These are phyloP conservation scores for Eleusine coracana DNA, from an alignment of 176 grass and related monocot species.

Conservation along the genomic window DNA sequence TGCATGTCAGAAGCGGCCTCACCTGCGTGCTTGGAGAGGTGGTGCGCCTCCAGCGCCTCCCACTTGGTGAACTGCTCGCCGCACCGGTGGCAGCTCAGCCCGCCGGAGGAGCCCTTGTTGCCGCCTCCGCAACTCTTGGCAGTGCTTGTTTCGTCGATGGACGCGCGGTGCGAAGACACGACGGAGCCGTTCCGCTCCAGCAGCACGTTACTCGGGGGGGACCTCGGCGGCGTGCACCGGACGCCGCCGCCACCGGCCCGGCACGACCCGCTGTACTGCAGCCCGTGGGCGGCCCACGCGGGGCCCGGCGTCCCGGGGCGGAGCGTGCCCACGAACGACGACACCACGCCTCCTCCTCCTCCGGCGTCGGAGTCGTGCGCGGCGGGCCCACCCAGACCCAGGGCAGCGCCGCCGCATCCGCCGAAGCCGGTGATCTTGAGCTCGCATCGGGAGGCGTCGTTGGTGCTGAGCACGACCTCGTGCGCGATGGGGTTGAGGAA, in stretches of 20 bases:
- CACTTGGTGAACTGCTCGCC: conserved; percentile 73
- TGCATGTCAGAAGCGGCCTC: conserved; percentile 15
- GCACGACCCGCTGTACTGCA: conserved; percentile 56
- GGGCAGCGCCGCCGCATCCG: no score
- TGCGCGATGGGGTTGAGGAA: conserved; percentile 98
- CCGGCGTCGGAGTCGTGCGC: not conserved
- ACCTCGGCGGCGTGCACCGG: conserved; percentile 74
- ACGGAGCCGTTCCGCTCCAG: conserved; percentile 45
- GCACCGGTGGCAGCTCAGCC: conserved; percentile 68
- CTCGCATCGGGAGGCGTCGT: conserved; percentile 72
- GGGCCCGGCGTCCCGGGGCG: conserved; percentile 84
- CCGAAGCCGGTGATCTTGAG: conserved; percentile 87
- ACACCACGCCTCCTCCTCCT: conserved; percentile 28
- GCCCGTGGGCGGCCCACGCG: conserved; percentile 57
- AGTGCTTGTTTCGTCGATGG: conserved; percentile 50
- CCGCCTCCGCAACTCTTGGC: not conserved
- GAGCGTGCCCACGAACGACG: conserved; percentile 82
- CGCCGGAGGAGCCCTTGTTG: conserved; percentile 40
- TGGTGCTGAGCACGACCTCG: conserved; percentile 93
- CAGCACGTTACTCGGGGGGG: conserved; percentile 45
- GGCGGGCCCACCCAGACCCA: not conserved
- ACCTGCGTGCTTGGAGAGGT: conserved; percentile 93
- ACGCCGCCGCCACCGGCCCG: conserved; percentile 47
- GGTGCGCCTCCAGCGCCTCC: conserved; percentile 88
- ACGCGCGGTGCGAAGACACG: conserved; percentile 32